phyloP scores from a whole-genome alignment of 768 basidiomycete genomes.

The Serpula lacrymans region DNA sequence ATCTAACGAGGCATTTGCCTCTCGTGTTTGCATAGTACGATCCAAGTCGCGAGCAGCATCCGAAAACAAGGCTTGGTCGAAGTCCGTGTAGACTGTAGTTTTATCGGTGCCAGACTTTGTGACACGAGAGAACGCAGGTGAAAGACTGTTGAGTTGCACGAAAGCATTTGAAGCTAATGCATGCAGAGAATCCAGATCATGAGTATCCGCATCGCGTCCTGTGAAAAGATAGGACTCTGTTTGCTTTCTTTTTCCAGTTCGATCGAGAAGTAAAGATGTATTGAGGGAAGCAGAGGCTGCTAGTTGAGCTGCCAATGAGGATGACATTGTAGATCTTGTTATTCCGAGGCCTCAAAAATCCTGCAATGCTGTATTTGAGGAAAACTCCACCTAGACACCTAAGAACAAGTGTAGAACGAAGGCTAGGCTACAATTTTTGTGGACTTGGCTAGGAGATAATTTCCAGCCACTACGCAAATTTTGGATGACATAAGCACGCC shows the following conservation, averaged over 20 bases:
- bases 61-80: slow-evolving; percentile 75
- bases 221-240: slow-evolving; percentile 87
- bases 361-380: too few species aligned
- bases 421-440: too few species aligned
- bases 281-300: slow-evolving; percentile 79
- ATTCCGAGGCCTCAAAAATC: too few species aligned
- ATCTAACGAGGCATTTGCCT: slow-evolving; percentile 65
- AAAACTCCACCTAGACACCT: too few species aligned
- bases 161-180: slow-evolving; percentile 80
- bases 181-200: slow-evolving; percentile 86
- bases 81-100: slow-evolving; percentile 31
- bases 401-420: too few species aligned
- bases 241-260: slow-evolving; percentile 54
- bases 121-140: slow-evolving; percentile 41
- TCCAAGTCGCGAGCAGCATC: slow-evolving; percentile 73
- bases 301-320: slow-evolving; percentile 80
- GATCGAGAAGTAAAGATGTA: slow-evolving; percentile 62
- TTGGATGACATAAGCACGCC: too few species aligned
- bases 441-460: too few species aligned
- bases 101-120: slow-evolving; percentile 13
- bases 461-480: too few species aligned
- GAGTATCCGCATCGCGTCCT: slow-evolving; percentile 72
- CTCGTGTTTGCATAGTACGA: slow-evolving; percentile 67
- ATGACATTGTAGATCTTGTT: slow-evolving; percentile 42
- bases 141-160: slow-evolving; percentile 62